These are phyloP conservation scores for Aspergillus sp. DNA, from an alignment of 2,329 filamentous ascomycete genomes.

Conservation along the genomic window DNA sequence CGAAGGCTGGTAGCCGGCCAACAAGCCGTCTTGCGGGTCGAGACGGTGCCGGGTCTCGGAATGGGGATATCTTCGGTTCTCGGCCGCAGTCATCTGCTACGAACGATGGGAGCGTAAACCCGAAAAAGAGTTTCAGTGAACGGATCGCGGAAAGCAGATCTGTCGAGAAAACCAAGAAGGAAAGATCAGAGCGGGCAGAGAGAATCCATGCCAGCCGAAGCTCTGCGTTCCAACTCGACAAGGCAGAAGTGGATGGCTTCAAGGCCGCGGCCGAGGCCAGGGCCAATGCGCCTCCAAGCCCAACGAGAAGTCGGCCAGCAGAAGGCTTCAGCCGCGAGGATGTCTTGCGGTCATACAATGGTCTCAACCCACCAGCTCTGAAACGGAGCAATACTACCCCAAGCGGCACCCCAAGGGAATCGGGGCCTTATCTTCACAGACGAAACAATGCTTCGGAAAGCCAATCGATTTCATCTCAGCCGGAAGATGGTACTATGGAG, in stretches of 20 bases:
- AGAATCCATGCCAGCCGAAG: constrained; percentile 33
- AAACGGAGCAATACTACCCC: constrained; percentile 31
- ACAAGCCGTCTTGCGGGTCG: constrained; percentile 22
- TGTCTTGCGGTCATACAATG: constrained; percentile 36
- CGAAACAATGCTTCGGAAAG: constrained; percentile 17
- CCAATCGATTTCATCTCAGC: constrained; percentile 8
- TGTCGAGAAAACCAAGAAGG: constrained; percentile 31
- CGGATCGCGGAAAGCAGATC: constrained; percentile 62
- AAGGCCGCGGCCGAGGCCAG: constrained; percentile 28
- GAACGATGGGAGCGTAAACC: constrained; percentile 18
- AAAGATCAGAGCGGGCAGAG: constrained; percentile 31
- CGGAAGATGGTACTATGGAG: constrained; percentile 7
- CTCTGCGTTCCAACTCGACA: constrained; percentile 36
- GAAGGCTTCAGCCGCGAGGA: constrained; percentile 58
- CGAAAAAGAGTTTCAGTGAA: constrained; percentile 67
- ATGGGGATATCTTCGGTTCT: constrained; percentile 14
- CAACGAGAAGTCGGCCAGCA: constrained; percentile 39
- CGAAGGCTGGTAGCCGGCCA: constrained; percentile 21
- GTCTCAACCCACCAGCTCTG: constrained; percentile 19
- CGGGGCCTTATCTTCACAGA: constrained; percentile 14
- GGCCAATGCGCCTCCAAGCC: constrained; percentile 25
- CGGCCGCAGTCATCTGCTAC: constrained; percentile 19
- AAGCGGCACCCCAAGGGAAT: constrained; percentile 11
- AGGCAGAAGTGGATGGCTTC: constrained; percentile 36
- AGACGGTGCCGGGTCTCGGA: constrained; percentile 18